These are phyloP conservation scores for Pseudogymnoascus sp. DNA, from an alignment of 2,329 filamentous ascomycete species.

Conservation along the genomic window DNA sequence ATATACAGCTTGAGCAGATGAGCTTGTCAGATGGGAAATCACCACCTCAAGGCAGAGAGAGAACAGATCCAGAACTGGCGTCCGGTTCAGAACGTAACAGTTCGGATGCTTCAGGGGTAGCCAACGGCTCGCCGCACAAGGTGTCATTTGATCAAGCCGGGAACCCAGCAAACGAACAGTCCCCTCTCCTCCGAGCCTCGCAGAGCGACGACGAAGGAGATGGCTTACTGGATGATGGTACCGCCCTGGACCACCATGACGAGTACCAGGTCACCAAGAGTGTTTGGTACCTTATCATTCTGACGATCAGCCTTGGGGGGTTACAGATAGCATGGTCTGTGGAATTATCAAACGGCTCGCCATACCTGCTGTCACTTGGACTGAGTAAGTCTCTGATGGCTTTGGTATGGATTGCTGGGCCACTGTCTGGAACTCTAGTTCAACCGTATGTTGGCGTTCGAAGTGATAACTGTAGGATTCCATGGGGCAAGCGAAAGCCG, in stretches of 20 bases:
- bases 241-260: constrained; percentile 36
- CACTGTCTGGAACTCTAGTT: constrained; percentile 69
- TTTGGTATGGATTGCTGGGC: constrained; percentile 77
- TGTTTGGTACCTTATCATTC: constrained; percentile 73
- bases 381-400: constrained; percentile 78
- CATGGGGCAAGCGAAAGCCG: constrained; percentile 73
- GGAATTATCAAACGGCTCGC: constrained; percentile 87
- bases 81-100: constrained; percentile 2
- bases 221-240: constrained; percentile 29
- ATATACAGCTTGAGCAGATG: constrained; percentile 11
- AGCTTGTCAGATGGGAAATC: constrained; percentile 13
- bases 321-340: constrained; percentile 95
- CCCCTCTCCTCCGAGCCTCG: constrained; percentile 42
- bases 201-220: constrained; percentile 30
- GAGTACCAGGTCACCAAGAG: constrained; percentile 64
- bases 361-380: constrained; percentile 71
- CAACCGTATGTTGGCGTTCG: constrained; percentile 78
- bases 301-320: constrained; percentile 81
- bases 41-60: constrained; percentile 10
- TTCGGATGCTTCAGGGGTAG: constrained; percentile 9
- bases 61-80: constrained; percentile 1
- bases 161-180: constrained; percentile 37
- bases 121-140: constrained; percentile 16
- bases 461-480: constrained; percentile 67
- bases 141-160: constrained; percentile 16